Base-by-base conservation (phyloP, 2,329 filamentous ascomycete species). In the Cryphonectria naterciae region DNA sequence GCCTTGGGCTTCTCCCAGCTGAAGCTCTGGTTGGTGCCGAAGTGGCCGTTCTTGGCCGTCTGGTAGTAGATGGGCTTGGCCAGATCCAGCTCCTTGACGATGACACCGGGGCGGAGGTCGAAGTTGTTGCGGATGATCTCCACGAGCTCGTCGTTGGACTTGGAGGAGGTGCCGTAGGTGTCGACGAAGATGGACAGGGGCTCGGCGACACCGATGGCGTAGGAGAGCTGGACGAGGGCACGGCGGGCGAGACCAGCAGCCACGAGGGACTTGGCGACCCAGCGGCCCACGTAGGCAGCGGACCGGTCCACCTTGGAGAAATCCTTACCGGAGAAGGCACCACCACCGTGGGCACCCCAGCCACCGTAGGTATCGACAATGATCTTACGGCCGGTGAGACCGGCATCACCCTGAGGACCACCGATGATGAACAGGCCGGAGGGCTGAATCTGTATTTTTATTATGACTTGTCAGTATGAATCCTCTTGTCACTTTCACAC, bases 291-390 rank as follows among this genome's bases (percentile, higher is more conserved):
- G 87, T 99, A 99, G 80, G 96, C 96, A 76, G 96, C 96, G 68
- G 96, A 98, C 79, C 96, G 93, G 83, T 99, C 96, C 85, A 99
- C 96, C 91, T 99, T 99, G 89, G 94, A 98, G 91, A 98, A 99
- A 85, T 99, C 96, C 92, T 99, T 99, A 80, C 96, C 96, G 79
- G 96, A 98, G 93, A 99, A 99, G 84, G 96, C 96, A 92, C 96
- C 96, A 88, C 96, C 96, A 89, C 96, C 96, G 89, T 99, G 96
- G 78, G 96, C 96, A 87, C 96, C 96, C 96, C 96, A 98, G 80
- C 96, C 96, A 88, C 96, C 96, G 87, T 99, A 99, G 83, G 96
- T 98, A 87, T 99, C 96, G 83, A 99, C 96, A 77, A 98, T 91
- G 90, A 99, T 99, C 92, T 99, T 99, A 81, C 96, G 95, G 83